Evolutionary conservation across 2,329 filamentous ascomycete species (phyloP), one percentile per base, ranked within the genome.

Genomic region (Phyllosticta citribraziliensis): DNA sequence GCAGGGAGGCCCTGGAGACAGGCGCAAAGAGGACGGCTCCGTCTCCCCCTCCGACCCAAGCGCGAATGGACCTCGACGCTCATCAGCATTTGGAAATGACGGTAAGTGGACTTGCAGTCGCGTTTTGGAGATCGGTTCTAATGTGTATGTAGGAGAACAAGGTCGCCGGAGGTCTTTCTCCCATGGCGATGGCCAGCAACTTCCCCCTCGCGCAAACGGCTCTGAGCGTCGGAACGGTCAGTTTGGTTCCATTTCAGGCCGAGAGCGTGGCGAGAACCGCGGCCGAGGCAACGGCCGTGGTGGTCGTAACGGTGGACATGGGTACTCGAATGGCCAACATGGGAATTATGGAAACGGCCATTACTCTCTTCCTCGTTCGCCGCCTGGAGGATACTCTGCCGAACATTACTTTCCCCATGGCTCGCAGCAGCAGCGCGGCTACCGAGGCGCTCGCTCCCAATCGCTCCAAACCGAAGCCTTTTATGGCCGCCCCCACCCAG

Each of bases 361-460:
- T 55, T 73, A 76, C 59, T 68, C 75, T 53, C 72, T 75, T 22
- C 69, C 70, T 8, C 66, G 71, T 40, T 70, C 74, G 50, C 70
- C 73, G 61, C 69, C 75, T 63, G 69, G 70, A 67, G 69, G 70
- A 67, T 66, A 67, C 52, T 70, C 71, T 11, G 72, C 27, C 3
- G 54, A 55, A 20, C 40, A 47, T 47, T 54, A 73, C 52, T 72
- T 74, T 52, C 68, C 68, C 60, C 69, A 64, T 19, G 64, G 66
- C 40, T 74, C 69, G 58, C 68, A 64, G 63, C 67, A 74, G 52
- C 63, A 68, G 22, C 67, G 79, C 61, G 77, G 76, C 62, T 80
- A 79, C 65, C 78, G 83, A 57, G 77, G 79, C 66, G 72, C 81
- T 63, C 79, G 85, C 60, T 84, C 85, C 25, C 84, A 86, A 64